Evolutionary conservation across 73 alveolate genomes (phyloP).

Genomic region (Paramecium tetraurelia): DNA sequence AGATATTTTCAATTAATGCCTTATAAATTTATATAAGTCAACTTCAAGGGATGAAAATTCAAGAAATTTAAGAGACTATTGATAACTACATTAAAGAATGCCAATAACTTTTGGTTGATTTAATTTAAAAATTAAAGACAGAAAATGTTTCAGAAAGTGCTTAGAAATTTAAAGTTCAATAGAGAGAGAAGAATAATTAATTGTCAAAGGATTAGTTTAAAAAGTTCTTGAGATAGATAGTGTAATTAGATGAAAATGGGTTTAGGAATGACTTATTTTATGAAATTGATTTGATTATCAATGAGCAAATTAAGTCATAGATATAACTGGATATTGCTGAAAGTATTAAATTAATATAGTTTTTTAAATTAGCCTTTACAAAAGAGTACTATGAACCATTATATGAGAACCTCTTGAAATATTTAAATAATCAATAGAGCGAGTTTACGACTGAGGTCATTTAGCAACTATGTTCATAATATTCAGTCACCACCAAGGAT

Average conservation of each 20-base stretch:
- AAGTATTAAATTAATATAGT: background rate
- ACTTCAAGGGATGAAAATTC: background rate
- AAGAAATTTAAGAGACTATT: background rate
- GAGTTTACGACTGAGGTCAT: background rate
- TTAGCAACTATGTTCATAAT: background rate
- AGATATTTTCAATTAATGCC: slow-evolving; percentile 11
- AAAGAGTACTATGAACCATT: background rate
- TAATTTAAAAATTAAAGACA: background rate
- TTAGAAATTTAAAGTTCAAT: background rate
- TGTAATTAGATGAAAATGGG: slow-evolving; percentile 16
- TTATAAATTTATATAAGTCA: background rate
- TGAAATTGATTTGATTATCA: background rate
- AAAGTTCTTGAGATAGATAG: background rate
- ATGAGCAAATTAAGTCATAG: background rate
- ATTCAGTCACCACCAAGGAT: background rate
- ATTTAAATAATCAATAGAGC: background rate
- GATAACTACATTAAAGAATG: background rate
- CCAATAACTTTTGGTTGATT: background rate
- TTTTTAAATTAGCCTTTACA: background rate
- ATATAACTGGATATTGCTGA: background rate
- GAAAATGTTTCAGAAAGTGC: slow-evolving; percentile 21
- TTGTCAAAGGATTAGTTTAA: background rate
- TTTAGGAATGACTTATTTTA: background rate
- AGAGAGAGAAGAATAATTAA: background rate
- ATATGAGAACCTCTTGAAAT: background rate